Conservation (phyloP, 495 filamentous ascomycete genomes). For the Penicillium manginii region DNA sequence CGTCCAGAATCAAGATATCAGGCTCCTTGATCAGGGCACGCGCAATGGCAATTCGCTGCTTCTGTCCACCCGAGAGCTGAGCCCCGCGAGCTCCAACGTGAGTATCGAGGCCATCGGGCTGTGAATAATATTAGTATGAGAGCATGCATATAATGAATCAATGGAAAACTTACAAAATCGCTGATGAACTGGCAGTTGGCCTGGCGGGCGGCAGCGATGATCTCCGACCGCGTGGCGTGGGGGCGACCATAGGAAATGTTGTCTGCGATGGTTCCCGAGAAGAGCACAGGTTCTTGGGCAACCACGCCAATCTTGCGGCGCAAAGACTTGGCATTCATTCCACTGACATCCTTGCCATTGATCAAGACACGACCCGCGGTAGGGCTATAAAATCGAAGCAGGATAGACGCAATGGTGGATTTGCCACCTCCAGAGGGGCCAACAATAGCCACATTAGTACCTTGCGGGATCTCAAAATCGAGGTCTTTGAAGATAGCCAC, state of each 20-base stretch:
- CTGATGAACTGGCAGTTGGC: constrained; percentile 97
- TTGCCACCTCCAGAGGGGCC: constrained; percentile 95
- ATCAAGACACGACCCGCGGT: constrained; percentile 78
- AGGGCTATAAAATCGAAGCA: constrained; percentile 90
- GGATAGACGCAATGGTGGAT: constrained; percentile 84
- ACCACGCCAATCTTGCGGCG: constrained; percentile 93
- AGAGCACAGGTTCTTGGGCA: constrained; percentile 91
- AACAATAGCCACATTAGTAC: constrained; percentile 93
- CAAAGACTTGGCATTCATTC: constrained; percentile 93
- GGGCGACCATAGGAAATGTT: constrained; percentile 96
- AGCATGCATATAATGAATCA: neutral
- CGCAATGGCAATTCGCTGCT: constrained; percentile 97
- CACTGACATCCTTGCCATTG: constrained; percentile 78
- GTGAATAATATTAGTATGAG: constrained; percentile 13
- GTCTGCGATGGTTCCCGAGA: constrained; percentile 93
- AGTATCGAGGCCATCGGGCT: constrained; percentile 92
- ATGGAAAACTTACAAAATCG: constrained; percentile 69
- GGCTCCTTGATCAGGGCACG: constrained; percentile 93
- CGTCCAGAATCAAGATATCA: constrained; percentile 94
- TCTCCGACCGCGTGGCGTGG: constrained; percentile 73
- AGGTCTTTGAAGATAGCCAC: constrained; percentile 89
- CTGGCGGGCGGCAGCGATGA: constrained; percentile 82
- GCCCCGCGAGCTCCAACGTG: constrained; percentile 90
- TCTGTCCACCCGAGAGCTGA: constrained; percentile 94
- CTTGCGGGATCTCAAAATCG: constrained; percentile 87